Base-by-base conservation (phyloP, 768 basidiomycete species). In the Calocybe gangraenosa region DNA sequence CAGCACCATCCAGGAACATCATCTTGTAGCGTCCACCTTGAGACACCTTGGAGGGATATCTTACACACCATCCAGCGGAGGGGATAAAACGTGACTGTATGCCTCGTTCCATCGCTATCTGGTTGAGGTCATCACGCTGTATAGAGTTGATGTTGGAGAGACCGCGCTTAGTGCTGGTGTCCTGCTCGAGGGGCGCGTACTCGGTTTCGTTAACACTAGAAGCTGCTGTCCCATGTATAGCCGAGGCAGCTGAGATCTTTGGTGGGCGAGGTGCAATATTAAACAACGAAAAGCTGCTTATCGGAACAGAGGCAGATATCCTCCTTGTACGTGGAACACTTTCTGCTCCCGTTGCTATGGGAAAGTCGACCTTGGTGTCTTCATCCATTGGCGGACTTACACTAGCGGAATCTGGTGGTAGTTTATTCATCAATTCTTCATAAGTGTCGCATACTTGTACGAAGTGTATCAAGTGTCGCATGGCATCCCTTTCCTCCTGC, bases 61-160 rank as follows among this genome's bases (percentile, higher is more conserved):
- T 62, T 43, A 73, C 64, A 45, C 71, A 72, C 70, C 71, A 73
- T 7, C 71, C 71, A 4, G 67, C 55, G 7, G 61, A 62, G 2
- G 68, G 63, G 34, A 71, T 65, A 46, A 64, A 73, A 20, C 70
- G 65, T 3, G 66, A 70, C 47, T 71, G 61, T 20, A 53, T 17
- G 44, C 43, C 31, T 41, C 45, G 19, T 50, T 35, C 7, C 25
- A 6, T 44, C 10, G 19, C 17, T 11, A 52, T 47, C n/a, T 47
- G 40, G 15, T 48, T 51, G n/a, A 35, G 37, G 40, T 54, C 50
- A 28, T 39, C 47, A 38, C 44, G 52, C 57, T 56, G 58, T 13
- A 43, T 43, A 7, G 36, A 25, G 25, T 44, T 53, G 28, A 35
- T 31, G 20, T 47, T 23, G 21, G 45, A 37, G 14, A 32, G 8